Evolutionary conservation across 78 protist species (phyloP).

Genomic region (Polysphondylium violaceum): DNA sequence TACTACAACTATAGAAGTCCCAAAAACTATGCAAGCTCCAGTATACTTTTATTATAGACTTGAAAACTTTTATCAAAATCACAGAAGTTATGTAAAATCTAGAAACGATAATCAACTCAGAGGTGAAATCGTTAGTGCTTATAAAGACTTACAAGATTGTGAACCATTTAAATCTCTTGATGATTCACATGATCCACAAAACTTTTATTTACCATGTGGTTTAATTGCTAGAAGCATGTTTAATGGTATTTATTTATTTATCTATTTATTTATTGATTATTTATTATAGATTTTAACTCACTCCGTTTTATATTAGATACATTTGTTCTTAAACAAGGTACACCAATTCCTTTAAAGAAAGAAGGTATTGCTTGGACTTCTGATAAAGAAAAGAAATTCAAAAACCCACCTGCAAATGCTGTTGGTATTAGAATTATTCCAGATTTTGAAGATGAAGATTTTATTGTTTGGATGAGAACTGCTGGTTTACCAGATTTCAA

Average conservation of each 20-base stretch:
- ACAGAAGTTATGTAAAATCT: conserved; percentile 87
- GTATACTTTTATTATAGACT: conserved; percentile 94
- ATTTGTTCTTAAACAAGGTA: not conserved
- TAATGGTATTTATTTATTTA: conserved; percentile 85
- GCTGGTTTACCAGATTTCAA: conserved; percentile 97
- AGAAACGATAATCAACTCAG: conserved; percentile 70
- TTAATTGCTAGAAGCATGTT: conserved; percentile 90
- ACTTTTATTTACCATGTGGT: conserved; percentile 94
- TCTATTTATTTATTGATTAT: not conserved
- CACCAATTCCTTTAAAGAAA: conserved; percentile 25
- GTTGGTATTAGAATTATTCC: conserved; percentile 51
- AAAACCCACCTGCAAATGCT: conserved; percentile 52
- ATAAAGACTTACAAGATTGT: conserved; percentile 77
- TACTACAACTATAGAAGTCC: conserved; percentile 14
- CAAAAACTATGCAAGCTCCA: conserved; percentile 78
- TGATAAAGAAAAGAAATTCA: conserved; percentile 90
- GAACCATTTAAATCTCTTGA: conserved; percentile 79
- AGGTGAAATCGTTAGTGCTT: conserved; percentile 39
- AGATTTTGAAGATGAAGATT: conserved; percentile 89
- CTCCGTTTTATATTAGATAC: not conserved
- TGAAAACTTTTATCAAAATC: conserved; percentile 94
- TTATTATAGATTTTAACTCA: not conserved
- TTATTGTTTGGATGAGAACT: conserved; percentile 98
- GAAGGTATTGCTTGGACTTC: conserved; percentile 93
- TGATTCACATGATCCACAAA: conserved; percentile 5